A percentile compares a stretch with the other conserved stretches of the same genome.
Evolutionary conservation across 345 rosid species (phyloP).

Genomic region (Dipteronia dyeriana): DNA sequence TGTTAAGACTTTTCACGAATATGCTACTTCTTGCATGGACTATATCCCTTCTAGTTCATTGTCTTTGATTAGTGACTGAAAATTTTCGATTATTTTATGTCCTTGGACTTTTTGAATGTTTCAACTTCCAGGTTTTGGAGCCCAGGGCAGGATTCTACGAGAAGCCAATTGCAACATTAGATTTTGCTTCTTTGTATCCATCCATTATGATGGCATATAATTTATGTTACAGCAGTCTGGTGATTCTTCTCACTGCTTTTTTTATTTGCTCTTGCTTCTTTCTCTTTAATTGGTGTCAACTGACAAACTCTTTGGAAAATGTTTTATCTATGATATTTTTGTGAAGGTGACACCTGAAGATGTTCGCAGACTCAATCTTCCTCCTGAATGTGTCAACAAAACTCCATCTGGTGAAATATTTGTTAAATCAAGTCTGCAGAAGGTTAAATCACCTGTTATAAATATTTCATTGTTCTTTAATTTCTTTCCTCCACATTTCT

Average conservation of each 20-base stretch:
- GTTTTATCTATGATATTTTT: conserved; percentile 26
- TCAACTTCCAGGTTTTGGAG: conserved; percentile 74
- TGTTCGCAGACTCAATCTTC: conserved; percentile 75
- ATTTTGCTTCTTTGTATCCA: conserved; percentile 97
- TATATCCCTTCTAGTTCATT: background rate
- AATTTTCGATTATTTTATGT: background rate
- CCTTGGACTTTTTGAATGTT: conserved; percentile 23
- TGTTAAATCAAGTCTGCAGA: conserved; percentile 83
- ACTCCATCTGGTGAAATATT: conserved; percentile 95
- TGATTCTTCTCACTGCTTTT: conserved; percentile 32
- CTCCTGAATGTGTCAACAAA: conserved; percentile 78
- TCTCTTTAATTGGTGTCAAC: background rate
- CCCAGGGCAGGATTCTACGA: conserved; percentile 91
- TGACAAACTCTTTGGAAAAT: conserved; percentile 18
- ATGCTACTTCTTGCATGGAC: background rate
- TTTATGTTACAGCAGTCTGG: conserved; percentile 95
- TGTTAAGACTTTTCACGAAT: background rate
- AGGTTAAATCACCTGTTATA: conserved; percentile 42
- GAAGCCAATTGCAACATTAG: conserved; percentile 92
- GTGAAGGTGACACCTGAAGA: conserved; percentile 88
- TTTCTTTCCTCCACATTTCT: conserved; percentile 14
- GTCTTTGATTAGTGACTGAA: background rate
- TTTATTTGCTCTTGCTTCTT: conserved; percentile 8
- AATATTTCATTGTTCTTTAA: conserved; percentile 2
- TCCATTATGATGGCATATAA: conserved; percentile 99